These are phyloP conservation scores for Starmerella apis DNA, from an alignment of 805 yeast species.

Conservation along the genomic window DNA sequence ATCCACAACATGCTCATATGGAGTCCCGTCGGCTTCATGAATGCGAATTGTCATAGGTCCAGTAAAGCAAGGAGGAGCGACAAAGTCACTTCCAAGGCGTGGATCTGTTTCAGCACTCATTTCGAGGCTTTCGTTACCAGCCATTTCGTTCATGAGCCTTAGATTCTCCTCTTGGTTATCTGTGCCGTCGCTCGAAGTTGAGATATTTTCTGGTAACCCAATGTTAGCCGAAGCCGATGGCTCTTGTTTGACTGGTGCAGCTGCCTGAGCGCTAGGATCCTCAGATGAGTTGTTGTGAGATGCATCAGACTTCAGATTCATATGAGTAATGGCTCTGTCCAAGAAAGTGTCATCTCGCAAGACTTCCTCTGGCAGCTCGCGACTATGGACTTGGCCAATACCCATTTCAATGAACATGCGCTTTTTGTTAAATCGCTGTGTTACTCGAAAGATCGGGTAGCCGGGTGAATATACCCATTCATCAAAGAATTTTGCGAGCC, in stretches of 20 bases:
- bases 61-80: conserved; percentile 30
- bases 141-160: conserved; percentile 5
- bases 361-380: conserved; percentile 24
- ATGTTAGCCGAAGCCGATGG: too few relatives aligned
- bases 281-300: conserved; percentile 25
- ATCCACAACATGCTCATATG: conserved; percentile 94
- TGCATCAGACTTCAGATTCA: conserved; percentile 17
- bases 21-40: conserved; percentile 97
- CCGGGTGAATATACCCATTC: conserved; percentile 92
- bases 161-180: conserved; percentile 8
- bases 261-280: conserved; percentile 27
- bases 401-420: conserved; percentile 91
- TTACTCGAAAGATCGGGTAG: conserved; percentile 75
- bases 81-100: conserved; percentile 1
- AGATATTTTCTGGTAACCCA: too few relatives aligned
- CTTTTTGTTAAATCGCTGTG: conserved; percentile 88
- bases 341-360: conserved; percentile 35
- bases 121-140: background rate
- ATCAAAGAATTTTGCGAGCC: conserved; percentile 69
- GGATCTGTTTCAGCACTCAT: background rate
- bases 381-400: conserved; percentile 73
- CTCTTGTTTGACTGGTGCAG: background rate
- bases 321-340: conserved; percentile 32
- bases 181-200: background rate
- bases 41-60: conserved; percentile 97